phyloP scores from a whole-genome alignment of 441 rosid species.

The Oxalis stricta region DNA sequence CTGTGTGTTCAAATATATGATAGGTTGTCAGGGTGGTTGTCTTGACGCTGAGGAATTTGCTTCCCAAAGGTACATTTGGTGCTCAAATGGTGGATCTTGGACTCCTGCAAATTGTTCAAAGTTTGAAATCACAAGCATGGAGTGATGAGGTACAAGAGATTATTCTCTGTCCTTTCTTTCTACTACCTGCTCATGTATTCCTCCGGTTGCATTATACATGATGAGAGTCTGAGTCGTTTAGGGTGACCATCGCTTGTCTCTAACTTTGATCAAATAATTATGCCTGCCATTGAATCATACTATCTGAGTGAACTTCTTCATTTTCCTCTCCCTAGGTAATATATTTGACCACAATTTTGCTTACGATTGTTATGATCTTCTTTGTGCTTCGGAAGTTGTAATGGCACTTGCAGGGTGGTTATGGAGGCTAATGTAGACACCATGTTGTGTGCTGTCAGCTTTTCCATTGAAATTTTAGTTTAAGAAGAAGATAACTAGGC shows the following conservation, averaged over 20 bases:
- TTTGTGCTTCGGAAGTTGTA: too few species aligned
- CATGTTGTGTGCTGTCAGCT: too few species aligned
- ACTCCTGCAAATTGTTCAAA: slow-evolving; percentile 81
- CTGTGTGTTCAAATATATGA: slow-evolving; percentile 12
- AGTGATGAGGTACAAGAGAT: slow-evolving; percentile 76
- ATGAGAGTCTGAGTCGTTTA: neutral
- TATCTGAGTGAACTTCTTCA: neutral
- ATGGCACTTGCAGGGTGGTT: too few species aligned
- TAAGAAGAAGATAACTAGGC: too few species aligned
- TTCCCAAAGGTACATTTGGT: slow-evolving; percentile 78
- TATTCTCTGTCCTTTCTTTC: neutral
- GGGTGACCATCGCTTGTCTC: neutral
- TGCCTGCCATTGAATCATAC: neutral
- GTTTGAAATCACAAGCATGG: slow-evolving; percentile 94
- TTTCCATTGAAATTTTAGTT: too few species aligned
- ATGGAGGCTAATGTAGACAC: too few species aligned
- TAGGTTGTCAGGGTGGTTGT: slow-evolving; percentile 93
- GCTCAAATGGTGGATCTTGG: slow-evolving; percentile 98
- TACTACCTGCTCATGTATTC: neutral
- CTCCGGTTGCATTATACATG: neutral
- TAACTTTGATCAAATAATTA: neutral
- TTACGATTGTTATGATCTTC: neutral
- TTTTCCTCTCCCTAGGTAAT: neutral
- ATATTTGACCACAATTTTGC: neutral
- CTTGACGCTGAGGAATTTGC: slow-evolving; percentile 76